Conservation (phyloP, 108 stramenopile species). For the Chaetoceros tenuissimus region DNA sequence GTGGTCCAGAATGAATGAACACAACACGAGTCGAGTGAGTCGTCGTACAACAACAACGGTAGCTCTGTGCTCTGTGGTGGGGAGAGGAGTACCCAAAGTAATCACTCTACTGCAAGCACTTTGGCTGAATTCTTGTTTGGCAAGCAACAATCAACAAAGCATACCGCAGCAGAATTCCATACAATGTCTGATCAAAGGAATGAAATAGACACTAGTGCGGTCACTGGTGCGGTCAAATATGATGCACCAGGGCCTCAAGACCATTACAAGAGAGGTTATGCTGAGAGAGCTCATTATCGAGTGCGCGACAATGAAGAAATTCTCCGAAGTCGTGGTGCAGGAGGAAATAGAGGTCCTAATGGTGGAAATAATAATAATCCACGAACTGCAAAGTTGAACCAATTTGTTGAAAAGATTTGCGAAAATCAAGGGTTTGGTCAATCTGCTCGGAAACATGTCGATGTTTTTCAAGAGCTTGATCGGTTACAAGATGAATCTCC, state of each 20-base stretch:
- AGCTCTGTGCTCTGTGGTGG: too few species aligned
- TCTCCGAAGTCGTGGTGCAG: neutral
- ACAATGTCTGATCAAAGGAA: constrained; percentile 42
- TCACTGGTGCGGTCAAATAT: constrained; percentile 15
- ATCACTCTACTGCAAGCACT: too few species aligned
- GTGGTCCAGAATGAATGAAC: too few species aligned
- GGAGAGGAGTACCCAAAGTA: too few species aligned
- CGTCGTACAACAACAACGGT: too few species aligned
- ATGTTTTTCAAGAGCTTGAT: constrained; percentile 53
- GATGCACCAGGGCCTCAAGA: constrained; percentile 61
- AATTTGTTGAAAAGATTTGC: neutral
- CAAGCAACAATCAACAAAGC: too few species aligned
- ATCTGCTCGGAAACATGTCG: constrained; percentile 20
- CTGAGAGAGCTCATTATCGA: constrained; percentile 48
- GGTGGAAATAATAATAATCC: neutral
- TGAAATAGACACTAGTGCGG: constrained; percentile 31
- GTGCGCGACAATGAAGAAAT: constrained; percentile 33
- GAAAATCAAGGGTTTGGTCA: neutral
- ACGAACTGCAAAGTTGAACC: neutral
- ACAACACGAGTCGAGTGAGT: too few species aligned
- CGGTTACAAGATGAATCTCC: constrained; percentile 29
- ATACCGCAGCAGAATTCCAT: too few species aligned
- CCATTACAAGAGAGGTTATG: constrained; percentile 78
- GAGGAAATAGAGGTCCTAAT: constrained; percentile 1
- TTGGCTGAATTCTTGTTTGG: too few species aligned